phyloP scores from a whole-genome alignment of 805 yeast species.

The Candida chauliodis region DNA sequence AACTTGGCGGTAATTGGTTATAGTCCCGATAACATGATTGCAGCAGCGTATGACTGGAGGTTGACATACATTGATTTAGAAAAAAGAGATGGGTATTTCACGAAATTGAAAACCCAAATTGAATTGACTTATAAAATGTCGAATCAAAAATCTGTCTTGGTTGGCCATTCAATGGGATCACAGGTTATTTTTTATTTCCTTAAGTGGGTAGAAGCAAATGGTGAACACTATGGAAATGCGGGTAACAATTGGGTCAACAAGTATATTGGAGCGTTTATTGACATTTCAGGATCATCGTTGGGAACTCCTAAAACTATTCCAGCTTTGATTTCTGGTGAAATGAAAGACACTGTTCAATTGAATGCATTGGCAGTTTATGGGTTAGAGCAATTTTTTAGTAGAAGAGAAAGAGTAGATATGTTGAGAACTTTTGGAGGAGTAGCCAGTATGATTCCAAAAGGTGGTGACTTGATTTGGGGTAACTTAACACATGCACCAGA shows the following conservation, averaged over 20 bases:
- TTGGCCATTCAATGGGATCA: slow-evolving; percentile 96
- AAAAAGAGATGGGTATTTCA: slow-evolving; percentile 79
- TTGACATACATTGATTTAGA: slow-evolving; percentile 86
- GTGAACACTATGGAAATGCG: slow-evolving; percentile 82
- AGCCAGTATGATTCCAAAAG: slow-evolving; percentile 94
- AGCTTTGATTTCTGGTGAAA: slow-evolving; percentile 93
- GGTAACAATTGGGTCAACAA: slow-evolving; percentile 86
- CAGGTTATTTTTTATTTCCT: slow-evolving; percentile 84
- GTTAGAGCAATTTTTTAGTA: slow-evolving; percentile 86
- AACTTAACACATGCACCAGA: slow-evolving; percentile 63
- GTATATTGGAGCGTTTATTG: slow-evolving; percentile 74
- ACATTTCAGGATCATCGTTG: slow-evolving; percentile 82
- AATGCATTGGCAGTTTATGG: slow-evolving; percentile 93
- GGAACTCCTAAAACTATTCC: slow-evolving; percentile 96
- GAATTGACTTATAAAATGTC: slow-evolving; percentile 53
- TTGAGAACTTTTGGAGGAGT: slow-evolving; percentile 88
- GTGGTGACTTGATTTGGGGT: slow-evolving; percentile 92
- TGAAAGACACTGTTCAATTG: slow-evolving; percentile 95
- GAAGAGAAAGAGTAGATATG: slow-evolving; percentile 85
- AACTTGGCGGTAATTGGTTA: slow-evolving; percentile 92
- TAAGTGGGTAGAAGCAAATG: slow-evolving; percentile 95
- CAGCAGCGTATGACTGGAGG: slow-evolving; percentile 97
- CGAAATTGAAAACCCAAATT: slow-evolving; percentile 67
- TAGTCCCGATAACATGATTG: slow-evolving; percentile 83
- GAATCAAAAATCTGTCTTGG: slow-evolving; percentile 68